phyloP scores from a whole-genome alignment of 106 monocot genomes.

The Dioscorea dumetorum region DNA sequence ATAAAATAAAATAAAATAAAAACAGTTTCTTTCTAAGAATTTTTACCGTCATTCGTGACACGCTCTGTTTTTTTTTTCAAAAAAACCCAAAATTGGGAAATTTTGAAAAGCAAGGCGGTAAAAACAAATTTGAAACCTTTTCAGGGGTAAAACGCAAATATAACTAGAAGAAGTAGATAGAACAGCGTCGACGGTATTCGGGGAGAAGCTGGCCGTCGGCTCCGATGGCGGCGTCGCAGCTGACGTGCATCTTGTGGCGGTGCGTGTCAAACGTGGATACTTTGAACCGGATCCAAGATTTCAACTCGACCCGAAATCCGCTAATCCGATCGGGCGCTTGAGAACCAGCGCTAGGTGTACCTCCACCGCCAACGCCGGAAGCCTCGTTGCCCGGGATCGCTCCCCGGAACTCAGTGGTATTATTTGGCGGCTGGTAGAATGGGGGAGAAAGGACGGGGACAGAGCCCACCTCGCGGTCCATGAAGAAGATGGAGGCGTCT shows the following conservation, averaged over 20 bases:
- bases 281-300: constrained; percentile 34
- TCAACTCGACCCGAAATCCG: constrained; percentile 33
- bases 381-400: not conserved
- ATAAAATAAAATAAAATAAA: too few species aligned
- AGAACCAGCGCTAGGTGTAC: not conserved
- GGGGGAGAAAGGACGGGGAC: not conserved
- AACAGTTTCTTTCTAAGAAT: too few species aligned
- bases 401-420: constrained; percentile 19
- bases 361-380: not conserved
- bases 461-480: constrained; percentile 2
- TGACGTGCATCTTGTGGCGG: constrained; percentile 39
- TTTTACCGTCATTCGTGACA: too few species aligned
- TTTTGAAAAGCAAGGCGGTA: too few species aligned
- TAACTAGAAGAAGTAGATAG: constrained; percentile 39
- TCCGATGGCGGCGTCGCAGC: constrained; percentile 32
- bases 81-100: too few species aligned
- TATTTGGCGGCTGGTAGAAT: constrained; percentile 41
- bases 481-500: constrained; percentile 20
- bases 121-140: too few species aligned
- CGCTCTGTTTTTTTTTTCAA: too few species aligned
- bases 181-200: constrained; percentile 24
- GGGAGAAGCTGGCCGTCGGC: constrained; percentile 35
- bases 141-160: too few species aligned
- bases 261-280: constrained; percentile 45
- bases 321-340: constrained; percentile 4